phyloP scores from a whole-genome alignment of 1,139 yeast genomes.

The Magnusiomyces ingens region DNA sequence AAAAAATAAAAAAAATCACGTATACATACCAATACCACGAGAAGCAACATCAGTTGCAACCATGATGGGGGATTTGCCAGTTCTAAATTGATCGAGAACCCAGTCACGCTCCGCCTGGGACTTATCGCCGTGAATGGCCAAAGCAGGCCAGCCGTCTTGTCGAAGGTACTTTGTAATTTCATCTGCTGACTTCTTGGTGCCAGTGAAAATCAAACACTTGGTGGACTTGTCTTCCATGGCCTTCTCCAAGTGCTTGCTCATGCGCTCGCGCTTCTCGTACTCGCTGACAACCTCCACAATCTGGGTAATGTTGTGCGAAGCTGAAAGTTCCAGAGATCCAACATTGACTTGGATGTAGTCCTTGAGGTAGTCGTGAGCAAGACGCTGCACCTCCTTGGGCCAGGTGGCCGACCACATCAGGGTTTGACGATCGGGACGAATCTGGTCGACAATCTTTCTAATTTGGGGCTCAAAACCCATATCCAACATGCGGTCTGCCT shows the following conservation, averaged over 20 bases:
- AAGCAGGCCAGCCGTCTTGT: slow-evolving; percentile 98
- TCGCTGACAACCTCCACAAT: slow-evolving; percentile 85
- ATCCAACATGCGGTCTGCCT: slow-evolving; percentile 83
- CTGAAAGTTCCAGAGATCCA: slow-evolving; percentile 93
- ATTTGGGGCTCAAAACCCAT: slow-evolving; percentile 98
- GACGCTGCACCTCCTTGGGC: slow-evolving; percentile 95
- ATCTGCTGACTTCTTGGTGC: slow-evolving; percentile 97
- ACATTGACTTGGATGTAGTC: slow-evolving; percentile 95
- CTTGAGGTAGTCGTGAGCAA: slow-evolving; percentile 82
- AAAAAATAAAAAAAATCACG: slow-evolving; percentile 1
- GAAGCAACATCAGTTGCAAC: slow-evolving; percentile 99
- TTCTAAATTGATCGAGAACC: slow-evolving; percentile 89
- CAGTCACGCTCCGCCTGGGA: slow-evolving; percentile 98
- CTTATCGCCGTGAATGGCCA: slow-evolving; percentile 98
- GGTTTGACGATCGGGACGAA: slow-evolving; percentile 96
- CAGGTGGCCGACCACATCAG: slow-evolving; percentile 99
- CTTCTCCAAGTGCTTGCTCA: slow-evolving; percentile 73
- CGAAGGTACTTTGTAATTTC: slow-evolving; percentile 87
- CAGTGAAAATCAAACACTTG: slow-evolving; percentile 81
- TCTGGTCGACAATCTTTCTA: slow-evolving; percentile 89
- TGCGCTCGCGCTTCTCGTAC: slow-evolving; percentile 89
- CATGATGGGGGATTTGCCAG: slow-evolving; percentile 92
- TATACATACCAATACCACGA: slow-evolving; percentile 96
- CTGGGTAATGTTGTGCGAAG: slow-evolving; percentile 94
- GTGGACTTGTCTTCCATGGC: slow-evolving; percentile 74